Evolutionary conservation across 805 yeast species (phyloP).

Genomic region (Suhomyces pyralidae): DNA sequence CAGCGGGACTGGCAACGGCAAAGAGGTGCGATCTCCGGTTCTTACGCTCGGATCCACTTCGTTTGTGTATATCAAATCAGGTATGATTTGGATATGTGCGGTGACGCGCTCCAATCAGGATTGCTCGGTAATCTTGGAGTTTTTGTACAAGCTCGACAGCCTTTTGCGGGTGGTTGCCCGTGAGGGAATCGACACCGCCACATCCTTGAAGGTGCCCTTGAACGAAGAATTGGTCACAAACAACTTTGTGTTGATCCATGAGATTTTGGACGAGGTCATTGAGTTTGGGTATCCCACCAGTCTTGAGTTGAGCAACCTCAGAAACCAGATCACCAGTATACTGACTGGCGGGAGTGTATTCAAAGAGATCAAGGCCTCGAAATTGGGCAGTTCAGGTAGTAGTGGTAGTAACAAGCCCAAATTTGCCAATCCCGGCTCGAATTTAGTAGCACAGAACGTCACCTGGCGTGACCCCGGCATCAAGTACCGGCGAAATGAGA

Average conservation of each 20-base stretch:
- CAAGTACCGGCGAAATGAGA: constrained; percentile 78
- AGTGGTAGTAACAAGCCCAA: background rate
- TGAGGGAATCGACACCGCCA: constrained; percentile 10
- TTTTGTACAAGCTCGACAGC: constrained; percentile 58
- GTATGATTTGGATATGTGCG: constrained; percentile 74
- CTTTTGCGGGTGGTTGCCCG: constrained; percentile 41
- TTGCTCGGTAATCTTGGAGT: constrained; percentile 76
- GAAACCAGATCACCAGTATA: constrained; percentile 12
- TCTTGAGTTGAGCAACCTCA: constrained; percentile 46
- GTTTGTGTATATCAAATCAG: constrained; percentile 68
- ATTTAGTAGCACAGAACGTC: constrained; percentile 16
- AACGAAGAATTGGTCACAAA: constrained; percentile 49
- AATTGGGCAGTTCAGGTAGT: background rate
- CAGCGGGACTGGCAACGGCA: constrained; percentile 12
- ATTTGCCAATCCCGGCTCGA: background rate
- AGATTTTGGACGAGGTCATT: constrained; percentile 69
- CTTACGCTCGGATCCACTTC: constrained; percentile 91
- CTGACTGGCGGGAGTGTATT: constrained; percentile 18
- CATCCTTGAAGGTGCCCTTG: constrained; percentile 10
- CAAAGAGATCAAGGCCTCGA: constrained; percentile 11
- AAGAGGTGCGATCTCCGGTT: constrained; percentile 37
- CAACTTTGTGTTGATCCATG: constrained; percentile 69
- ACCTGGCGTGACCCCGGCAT: constrained; percentile 74
- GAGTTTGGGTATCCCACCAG: constrained; percentile 78
- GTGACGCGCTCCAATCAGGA: constrained; percentile 89